Evolutionary conservation across 306 rosid species (phyloP).

Genomic region (Crotalaria pallida): DNA sequence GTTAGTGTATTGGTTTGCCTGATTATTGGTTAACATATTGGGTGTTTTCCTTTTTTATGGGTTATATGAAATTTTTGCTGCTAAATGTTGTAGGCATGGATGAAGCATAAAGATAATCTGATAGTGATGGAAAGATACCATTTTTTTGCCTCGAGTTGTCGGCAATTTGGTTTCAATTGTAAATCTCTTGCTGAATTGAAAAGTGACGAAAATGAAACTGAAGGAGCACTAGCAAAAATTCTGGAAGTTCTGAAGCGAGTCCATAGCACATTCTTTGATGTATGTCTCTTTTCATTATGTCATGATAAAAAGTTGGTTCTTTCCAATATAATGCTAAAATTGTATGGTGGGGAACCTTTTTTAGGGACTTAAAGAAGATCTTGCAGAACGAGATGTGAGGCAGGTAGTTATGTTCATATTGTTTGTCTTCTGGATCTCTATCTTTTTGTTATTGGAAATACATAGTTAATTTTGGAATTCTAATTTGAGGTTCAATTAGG

Average conservation of each 20-base stretch:
- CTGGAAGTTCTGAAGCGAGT: constrained; percentile 67
- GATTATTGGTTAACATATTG: background rate
- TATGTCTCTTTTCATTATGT: constrained; percentile 27
- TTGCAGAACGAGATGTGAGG: constrained; percentile 69
- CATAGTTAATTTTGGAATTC: background rate
- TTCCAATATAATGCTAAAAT: constrained; percentile 25
- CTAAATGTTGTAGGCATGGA: constrained; percentile 67
- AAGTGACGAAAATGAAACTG: constrained; percentile 72
- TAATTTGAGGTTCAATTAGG: background rate
- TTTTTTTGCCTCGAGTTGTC: constrained; percentile 84
- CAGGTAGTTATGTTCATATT: constrained; percentile 42
- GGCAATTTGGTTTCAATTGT: constrained; percentile 68
- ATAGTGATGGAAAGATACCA: constrained; percentile 91
- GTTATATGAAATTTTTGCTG: constrained; percentile 4
- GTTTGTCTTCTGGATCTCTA: background rate
- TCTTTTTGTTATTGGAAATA: background rate
- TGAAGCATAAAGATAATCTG: constrained; percentile 70
- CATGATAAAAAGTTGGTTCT: background rate
- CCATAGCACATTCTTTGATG: constrained; percentile 67
- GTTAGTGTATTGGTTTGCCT: background rate
- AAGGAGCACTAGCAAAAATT: constrained; percentile 72
- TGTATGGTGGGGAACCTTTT: constrained; percentile 25
- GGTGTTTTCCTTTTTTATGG: background rate
- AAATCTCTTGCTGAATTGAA: constrained; percentile 67
- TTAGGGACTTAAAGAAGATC: constrained; percentile 52